Percentiles rank a stretch among this genome's conserved stretches.
Conservation (phyloP, 805 yeast species). For the Clavispora vitiphila region DNA sequence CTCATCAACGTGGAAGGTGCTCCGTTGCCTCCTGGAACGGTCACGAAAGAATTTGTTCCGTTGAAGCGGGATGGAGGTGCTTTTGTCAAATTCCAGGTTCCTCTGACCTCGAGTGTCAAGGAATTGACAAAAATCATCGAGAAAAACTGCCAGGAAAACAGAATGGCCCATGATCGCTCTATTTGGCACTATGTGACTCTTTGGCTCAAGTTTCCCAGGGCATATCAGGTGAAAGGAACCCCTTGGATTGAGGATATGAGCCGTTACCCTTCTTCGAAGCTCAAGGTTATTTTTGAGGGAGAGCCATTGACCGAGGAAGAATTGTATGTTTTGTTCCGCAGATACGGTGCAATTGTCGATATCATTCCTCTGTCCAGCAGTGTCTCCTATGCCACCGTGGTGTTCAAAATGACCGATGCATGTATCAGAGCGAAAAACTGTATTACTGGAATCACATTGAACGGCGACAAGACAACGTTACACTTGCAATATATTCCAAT, state of each 20-base stretch:
- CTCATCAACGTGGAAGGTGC: constrained; percentile 11
- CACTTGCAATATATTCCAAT: constrained; percentile 70
- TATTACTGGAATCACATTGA: constrained; percentile 69
- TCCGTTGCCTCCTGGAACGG: constrained; percentile 29
- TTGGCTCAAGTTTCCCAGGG: constrained; percentile 37
- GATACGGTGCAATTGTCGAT: constrained; percentile 81
- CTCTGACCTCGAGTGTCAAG: constrained; percentile 43
- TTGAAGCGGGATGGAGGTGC: constrained; percentile 89
- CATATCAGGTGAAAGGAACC: constrained; percentile 75
- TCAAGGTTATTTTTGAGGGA: constrained; percentile 74
- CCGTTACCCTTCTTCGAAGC: constrained; percentile 59
- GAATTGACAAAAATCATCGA: constrained; percentile 52
- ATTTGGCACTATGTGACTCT: constrained; percentile 6
- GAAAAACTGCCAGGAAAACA: constrained; percentile 33
- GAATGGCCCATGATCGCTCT: constrained; percentile 7
- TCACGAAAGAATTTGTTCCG: constrained; percentile 59
- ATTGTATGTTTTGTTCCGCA: constrained; percentile 71
- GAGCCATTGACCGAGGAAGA: constrained; percentile 73
- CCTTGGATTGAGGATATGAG: constrained; percentile 97
- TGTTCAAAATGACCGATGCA: constrained; percentile 52
- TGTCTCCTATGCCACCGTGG: constrained; percentile 43
- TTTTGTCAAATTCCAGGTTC: constrained; percentile 71
- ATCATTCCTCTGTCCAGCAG: constrained; percentile 57
- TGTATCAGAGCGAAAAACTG: constrained; percentile 90
- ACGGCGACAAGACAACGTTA: constrained; percentile 47